Base-by-base conservation (phyloP, 176 grass and related monocot species). In the Oryza coarctata region DNA sequence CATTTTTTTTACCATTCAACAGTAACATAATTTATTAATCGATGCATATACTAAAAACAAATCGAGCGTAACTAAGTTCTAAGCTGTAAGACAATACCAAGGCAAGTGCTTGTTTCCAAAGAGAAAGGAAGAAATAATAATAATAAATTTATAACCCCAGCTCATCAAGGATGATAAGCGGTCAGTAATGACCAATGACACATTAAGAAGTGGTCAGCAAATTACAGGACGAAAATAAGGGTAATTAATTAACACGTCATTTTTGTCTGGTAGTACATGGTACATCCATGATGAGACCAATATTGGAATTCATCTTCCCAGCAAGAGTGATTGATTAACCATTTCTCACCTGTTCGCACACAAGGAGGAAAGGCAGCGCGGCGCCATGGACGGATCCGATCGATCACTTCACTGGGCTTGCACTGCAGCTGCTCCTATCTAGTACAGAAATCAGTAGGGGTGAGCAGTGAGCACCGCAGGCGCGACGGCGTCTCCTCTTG, bases 271-370 rank as follows among this genome's bases (percentile, higher is more conserved):
- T 65, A 65, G 75, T 73, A 50, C 5, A 55, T n/a, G 18, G 5
- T 57, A 60, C 55, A 60, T 60, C 55, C 55, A 60, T 60, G 52
- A 58, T 58, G n/a, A 12, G 55, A 60, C 22, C 7, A 60, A 23
- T 23, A 78, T 64, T 63, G 63, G 26, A 32, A 70, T 55, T 47
- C 5, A 47, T 78, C 55, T n/a, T 78, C 41, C 47, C 52, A 63
- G 18, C 0, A 47, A 15, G 20, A 9, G 50, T 1, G 55, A 25
- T 12, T 29, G 3, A 47, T 63, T 38, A 66, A 40, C 71, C 76
- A 5, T 1, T 18, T 34, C 60, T 68, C 70, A 43, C 84, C 69
- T 60, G 77, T 74, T 14, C 43, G 55, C 70, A 40, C 67, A 25
- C 55, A 25, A 60, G 55, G 20, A 45, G 0, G 70, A 25, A 33